Percentiles rank a stretch among this genome's conserved stretches.
Evolutionary conservation across 805 yeast species (phyloP).

Genomic region (Dipodascopsis uninucleata): DNA sequence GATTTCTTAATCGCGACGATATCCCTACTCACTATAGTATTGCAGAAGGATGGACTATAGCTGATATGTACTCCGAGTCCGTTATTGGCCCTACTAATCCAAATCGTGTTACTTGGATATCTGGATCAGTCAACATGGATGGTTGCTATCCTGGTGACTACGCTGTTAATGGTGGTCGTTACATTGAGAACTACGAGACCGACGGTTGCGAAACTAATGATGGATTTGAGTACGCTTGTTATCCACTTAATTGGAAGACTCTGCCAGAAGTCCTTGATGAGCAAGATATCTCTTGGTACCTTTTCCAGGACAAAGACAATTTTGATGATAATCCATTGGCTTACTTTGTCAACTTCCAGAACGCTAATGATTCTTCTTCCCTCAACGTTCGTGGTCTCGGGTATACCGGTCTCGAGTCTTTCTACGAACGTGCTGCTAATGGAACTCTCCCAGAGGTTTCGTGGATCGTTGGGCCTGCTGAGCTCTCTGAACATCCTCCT

Average conservation of each 20-base stretch:
- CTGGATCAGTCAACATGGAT: slow-evolving; percentile 30
- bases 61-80: slow-evolving; percentile 32
- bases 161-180: slow-evolving; percentile 27
- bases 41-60: slow-evolving; percentile 32
- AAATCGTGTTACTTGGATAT: slow-evolving; percentile 31
- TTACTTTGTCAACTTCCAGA: slow-evolving; percentile 26
- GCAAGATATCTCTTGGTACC: slow-evolving; percentile 27
- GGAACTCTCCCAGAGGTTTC: slow-evolving; percentile 32
- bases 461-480: slow-evolving; percentile 29
- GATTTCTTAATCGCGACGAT: slow-evolving; percentile 27
- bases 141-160: slow-evolving; percentile 26
- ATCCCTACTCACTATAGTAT: slow-evolving; percentile 31
- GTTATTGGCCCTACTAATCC: slow-evolving; percentile 32
- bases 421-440: slow-evolving; percentile 27
- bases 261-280: slow-evolving; percentile 26
- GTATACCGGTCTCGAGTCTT: slow-evolving; percentile 26
- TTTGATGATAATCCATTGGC: slow-evolving; percentile 28
- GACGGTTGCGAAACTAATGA: slow-evolving; percentile 15
- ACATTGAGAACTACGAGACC: slow-evolving; percentile 27
- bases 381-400: slow-evolving; percentile 26
- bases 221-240: slow-evolving; percentile 25
- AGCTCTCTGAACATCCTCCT: slow-evolving; percentile 32
- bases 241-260: slow-evolving; percentile 30
- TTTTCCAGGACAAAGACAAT: slow-evolving; percentile 28
- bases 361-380: slow-evolving; percentile 12